These are phyloP conservation scores for Fibroporia radiculosa DNA, from an alignment of 768 basidiomycete species.

Conservation along the genomic window DNA sequence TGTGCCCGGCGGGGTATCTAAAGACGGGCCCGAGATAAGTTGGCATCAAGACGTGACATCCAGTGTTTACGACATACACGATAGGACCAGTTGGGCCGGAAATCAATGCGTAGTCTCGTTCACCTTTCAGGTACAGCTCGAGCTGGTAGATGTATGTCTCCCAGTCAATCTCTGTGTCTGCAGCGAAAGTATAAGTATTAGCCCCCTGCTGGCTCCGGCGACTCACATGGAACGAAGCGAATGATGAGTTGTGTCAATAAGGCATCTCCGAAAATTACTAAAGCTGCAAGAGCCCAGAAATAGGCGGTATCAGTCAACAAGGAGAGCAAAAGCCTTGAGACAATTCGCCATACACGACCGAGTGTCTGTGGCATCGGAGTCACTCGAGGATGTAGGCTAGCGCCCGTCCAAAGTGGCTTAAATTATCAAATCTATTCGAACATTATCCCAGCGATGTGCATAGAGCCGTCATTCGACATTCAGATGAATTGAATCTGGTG, in stretches of 20 bases:
- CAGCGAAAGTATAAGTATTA: conserved; percentile 12
- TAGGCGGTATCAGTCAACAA: conserved; percentile 48
- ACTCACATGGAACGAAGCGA: conserved; percentile 74
- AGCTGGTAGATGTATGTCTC: conserved; percentile 92
- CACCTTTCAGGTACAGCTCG: conserved; percentile 68
- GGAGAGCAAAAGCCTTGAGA: conserved; percentile 4
- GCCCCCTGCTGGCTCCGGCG: neutral
- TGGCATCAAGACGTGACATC: neutral
- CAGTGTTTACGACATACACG: conserved; percentile 48
- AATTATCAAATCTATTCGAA: too few species aligned
- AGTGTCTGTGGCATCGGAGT: too few species aligned
- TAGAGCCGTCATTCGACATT: too few species aligned
- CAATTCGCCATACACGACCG: too few species aligned
- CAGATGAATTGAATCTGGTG: too few species aligned
- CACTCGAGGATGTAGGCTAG: too few species aligned
- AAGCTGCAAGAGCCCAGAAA: conserved; percentile 58
- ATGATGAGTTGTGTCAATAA: conserved; percentile 76
- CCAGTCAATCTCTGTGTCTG: conserved; percentile 99
- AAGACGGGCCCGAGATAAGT: too few species aligned
- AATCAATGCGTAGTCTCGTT: conserved; percentile 75
- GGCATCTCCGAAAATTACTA: conserved; percentile 70
- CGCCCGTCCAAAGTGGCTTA: too few species aligned
- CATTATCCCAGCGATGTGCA: neutral
- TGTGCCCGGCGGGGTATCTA: conserved; percentile 94
- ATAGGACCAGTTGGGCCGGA: conserved; percentile 88